Percentiles rank a stretch among this genome's conserved stretches.
These are phyloP conservation scores for Cladosporium cucumerinum DNA, from an alignment of 2,329 filamentous ascomycete species.

Conservation along the genomic window DNA sequence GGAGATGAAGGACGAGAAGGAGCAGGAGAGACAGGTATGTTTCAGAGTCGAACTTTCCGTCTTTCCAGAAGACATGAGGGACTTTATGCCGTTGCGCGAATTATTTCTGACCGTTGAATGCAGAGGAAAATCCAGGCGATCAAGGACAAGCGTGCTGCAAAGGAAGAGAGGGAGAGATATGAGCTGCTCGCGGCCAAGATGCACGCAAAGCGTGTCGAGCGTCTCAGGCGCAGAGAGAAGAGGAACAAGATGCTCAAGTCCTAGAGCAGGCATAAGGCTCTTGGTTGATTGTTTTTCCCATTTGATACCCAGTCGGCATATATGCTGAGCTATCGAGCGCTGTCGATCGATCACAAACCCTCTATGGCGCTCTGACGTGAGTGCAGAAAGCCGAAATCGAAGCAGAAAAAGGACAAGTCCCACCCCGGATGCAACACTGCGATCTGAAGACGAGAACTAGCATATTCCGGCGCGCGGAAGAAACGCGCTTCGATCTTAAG, in stretches of 20 bases:
- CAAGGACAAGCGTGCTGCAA: conserved; percentile 79
- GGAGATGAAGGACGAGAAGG: conserved; percentile 94
- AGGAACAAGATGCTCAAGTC: conserved; percentile 73
- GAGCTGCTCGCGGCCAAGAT: conserved; percentile 96
- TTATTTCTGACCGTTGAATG: not conserved
- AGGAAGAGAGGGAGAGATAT: conserved; percentile 90
- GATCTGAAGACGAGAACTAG: not conserved
- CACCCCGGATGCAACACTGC: not conserved
- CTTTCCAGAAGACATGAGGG: not conserved
- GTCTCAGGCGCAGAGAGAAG: conserved; percentile 93
- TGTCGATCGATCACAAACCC: not conserved
- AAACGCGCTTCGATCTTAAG: not conserved
- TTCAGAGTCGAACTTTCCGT: not conserved
- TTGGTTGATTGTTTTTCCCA: not conserved
- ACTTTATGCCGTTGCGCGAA: not conserved
- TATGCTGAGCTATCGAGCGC: not conserved
- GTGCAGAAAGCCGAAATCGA: not conserved
- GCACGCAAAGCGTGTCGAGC: conserved; percentile 92
- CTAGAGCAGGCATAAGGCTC: conserved; percentile 26
- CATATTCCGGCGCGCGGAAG: not conserved
- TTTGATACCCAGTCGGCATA: conserved; percentile 5
- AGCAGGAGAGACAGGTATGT: conserved; percentile 75
- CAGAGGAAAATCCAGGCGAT: conserved; percentile 75
- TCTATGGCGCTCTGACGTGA: not conserved
- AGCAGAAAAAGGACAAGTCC: not conserved